These are phyloP conservation scores for Stephania japonica DNA, from an alignment of 164 flowering plant species.

Conservation along the genomic window DNA sequence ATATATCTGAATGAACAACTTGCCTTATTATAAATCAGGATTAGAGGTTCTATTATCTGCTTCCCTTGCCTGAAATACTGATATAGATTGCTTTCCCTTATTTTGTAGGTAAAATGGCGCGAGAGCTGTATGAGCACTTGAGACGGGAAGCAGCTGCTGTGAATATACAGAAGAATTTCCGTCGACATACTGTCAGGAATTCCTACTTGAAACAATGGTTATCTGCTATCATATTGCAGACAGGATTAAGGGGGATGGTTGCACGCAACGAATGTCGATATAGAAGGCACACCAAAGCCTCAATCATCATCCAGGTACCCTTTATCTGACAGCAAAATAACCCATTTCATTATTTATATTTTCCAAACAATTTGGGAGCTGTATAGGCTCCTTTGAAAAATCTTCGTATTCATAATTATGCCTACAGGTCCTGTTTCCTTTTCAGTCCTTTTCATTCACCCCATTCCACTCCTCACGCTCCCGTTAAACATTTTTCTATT, in stretches of 20 bases:
- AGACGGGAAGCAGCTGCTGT: slow-evolving; percentile 77
- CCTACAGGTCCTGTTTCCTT: no score
- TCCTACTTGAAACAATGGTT: slow-evolving; percentile 40
- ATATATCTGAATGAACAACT: not conserved
- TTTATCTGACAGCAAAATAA: not conserved
- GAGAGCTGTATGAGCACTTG: slow-evolving; percentile 63
- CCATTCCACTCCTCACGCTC: no score
- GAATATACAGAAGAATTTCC: slow-evolving; percentile 78
- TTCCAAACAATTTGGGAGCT: not conserved
- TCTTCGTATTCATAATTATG: no score
- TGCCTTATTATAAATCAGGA: not conserved
- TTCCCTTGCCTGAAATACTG: not conserved
- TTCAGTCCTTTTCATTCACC: no score
- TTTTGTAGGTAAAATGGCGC: slow-evolving; percentile 56
- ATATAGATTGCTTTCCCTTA: not conserved
- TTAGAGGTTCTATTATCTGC: not conserved
- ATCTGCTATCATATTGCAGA: slow-evolving; percentile 74
- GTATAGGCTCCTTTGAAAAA: not conserved
- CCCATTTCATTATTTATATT: not conserved
- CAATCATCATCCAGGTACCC: slow-evolving; percentile 69
- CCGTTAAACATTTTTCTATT: no score
- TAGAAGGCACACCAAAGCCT: slow-evolving; percentile 82
- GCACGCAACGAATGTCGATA: slow-evolving; percentile 89
- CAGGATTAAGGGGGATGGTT: slow-evolving; percentile 88
- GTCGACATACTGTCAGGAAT: slow-evolving; percentile 39